A percentile compares a stretch with the other conserved stretches of the same genome.
Evolutionary conservation across 495 filamentous ascomycete species (phyloP).

Genomic region (Daldinia loculata): DNA sequence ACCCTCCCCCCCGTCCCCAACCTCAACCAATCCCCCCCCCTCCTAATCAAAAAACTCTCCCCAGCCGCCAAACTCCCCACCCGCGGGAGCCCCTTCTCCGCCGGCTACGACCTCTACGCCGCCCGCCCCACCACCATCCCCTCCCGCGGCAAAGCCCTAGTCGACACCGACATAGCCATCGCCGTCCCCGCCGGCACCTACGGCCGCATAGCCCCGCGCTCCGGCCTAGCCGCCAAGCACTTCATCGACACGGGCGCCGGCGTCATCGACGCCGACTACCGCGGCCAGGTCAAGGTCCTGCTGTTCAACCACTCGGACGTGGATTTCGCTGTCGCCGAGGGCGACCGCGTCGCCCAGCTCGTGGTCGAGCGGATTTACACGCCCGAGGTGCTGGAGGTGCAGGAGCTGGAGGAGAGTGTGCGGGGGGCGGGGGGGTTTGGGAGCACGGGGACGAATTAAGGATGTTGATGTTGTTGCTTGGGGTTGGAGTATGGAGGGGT

Average conservation of each 20-base stretch:
- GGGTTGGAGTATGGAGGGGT: background rate
- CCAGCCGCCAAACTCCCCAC: slow-evolving; percentile 78
- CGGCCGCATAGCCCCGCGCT: slow-evolving; percentile 90
- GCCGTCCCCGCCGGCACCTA: slow-evolving; percentile 89
- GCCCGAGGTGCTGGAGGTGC: slow-evolving; percentile 86
- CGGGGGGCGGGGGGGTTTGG: slow-evolving; percentile 93
- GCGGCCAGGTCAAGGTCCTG: slow-evolving; percentile 90
- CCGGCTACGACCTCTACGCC: slow-evolving; percentile 90
- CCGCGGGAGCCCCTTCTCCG: slow-evolving; percentile 85
- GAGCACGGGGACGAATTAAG: slow-evolving; percentile 76
- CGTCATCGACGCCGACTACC: slow-evolving; percentile 97
- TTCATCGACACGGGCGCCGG: slow-evolving; percentile 95
- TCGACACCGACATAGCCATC: slow-evolving; percentile 90
- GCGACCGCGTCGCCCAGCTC: slow-evolving; percentile 92
- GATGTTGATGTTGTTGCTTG: background rate
- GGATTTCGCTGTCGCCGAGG: slow-evolving; percentile 83
- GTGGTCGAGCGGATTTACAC: slow-evolving; percentile 93
- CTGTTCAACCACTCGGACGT: slow-evolving; percentile 89
- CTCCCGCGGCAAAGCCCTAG: slow-evolving; percentile 80
- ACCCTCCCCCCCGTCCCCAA: slow-evolving; percentile 37
- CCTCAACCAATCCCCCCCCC: slow-evolving; percentile 57
- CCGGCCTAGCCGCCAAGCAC: slow-evolving; percentile 89
- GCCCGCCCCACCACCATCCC: slow-evolving; percentile 78
- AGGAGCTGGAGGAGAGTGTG: slow-evolving; percentile 88
- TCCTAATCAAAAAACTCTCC: slow-evolving; percentile 88